Conservation (phyloP, 768 basidiomycete species). For the Mycena metata region DNA sequence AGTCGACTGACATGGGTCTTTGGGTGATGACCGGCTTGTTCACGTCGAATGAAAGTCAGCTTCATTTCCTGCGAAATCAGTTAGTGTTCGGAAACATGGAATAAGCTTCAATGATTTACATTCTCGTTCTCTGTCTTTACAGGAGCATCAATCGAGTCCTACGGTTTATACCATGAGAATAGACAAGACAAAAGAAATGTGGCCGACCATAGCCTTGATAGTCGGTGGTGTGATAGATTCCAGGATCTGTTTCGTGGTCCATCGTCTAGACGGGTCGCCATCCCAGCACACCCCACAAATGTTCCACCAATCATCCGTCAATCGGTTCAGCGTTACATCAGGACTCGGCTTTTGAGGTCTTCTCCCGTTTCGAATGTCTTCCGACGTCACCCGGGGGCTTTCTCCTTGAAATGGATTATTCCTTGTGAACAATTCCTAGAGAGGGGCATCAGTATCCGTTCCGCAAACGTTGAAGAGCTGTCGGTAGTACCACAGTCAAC, state of each 20-base stretch:
- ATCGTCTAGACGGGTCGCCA: too few relatives aligned
- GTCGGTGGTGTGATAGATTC: not conserved
- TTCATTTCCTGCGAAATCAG: constrained; percentile 1
- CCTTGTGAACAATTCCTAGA: too few relatives aligned
- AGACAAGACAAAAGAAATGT: constrained; percentile 1
- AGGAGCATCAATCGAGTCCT: not conserved
- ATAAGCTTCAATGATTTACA: not conserved
- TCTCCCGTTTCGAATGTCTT: too few relatives aligned
- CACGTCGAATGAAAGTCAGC: constrained; percentile 3
- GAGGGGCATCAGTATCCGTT: too few relatives aligned
- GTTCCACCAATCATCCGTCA: too few relatives aligned
- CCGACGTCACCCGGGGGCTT: too few relatives aligned
- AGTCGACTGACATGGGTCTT: not conserved
- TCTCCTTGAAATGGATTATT: too few relatives aligned
- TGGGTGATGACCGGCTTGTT: not conserved
- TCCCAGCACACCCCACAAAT: too few relatives aligned
- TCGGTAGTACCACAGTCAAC: too few relatives aligned
- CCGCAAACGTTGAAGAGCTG: not conserved
- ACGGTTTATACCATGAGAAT: not conserved
- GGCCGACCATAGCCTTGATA: not conserved
- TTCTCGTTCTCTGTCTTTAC: not conserved
- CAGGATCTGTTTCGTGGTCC: too few relatives aligned
- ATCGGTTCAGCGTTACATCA: too few relatives aligned
- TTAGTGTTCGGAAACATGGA: not conserved
- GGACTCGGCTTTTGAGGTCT: too few relatives aligned